Percentiles rank a stretch among this genome's conserved stretches.
Evolutionary conservation across 2,329 filamentous ascomycete genomes (phyloP).

Genomic region (Diaporthe australafricana): DNA sequence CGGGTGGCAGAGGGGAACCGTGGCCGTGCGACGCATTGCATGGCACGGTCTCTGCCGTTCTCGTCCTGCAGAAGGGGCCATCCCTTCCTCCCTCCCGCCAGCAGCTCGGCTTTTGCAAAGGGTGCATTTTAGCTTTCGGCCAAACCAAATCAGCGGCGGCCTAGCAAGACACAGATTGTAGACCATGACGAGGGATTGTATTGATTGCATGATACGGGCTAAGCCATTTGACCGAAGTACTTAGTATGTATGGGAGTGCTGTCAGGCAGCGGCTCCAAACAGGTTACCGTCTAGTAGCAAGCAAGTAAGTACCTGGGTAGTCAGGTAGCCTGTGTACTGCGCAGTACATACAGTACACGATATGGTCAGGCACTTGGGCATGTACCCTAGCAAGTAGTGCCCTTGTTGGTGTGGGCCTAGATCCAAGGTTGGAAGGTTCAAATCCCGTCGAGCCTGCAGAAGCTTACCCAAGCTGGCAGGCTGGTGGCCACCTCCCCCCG

Average conservation of each 20-base stretch:
- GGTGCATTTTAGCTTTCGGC: not conserved
- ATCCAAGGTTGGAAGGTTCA: constrained; percentile 15
- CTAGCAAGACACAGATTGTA: not conserved
- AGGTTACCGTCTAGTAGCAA: too few species aligned
- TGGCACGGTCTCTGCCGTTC: constrained; percentile 13
- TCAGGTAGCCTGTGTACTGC: too few species aligned
- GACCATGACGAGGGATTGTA: too few species aligned
- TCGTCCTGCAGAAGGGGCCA: not conserved
- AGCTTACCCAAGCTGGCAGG: constrained; percentile 25
- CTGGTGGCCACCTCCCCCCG: not conserved
- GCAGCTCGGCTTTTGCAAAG: constrained; percentile 1
- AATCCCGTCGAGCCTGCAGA: constrained; percentile 22
- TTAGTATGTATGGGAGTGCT: not conserved
- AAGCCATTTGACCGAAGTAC: too few species aligned
- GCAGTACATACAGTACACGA: too few species aligned
- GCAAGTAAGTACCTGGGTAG: too few species aligned
- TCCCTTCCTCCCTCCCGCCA: not conserved
- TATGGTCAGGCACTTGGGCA: too few species aligned
- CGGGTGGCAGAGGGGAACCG: constrained; percentile 20
- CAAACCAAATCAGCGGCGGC: not conserved
- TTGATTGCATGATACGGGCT: too few species aligned
- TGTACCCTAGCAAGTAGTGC: not conserved
- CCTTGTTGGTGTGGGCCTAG: not conserved
- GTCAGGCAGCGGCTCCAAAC: not conserved
- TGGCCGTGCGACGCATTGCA: constrained; percentile 19